Evolutionary conservation across 441 rosid species (phyloP).

Genomic region (Gossypium trilobum): DNA sequence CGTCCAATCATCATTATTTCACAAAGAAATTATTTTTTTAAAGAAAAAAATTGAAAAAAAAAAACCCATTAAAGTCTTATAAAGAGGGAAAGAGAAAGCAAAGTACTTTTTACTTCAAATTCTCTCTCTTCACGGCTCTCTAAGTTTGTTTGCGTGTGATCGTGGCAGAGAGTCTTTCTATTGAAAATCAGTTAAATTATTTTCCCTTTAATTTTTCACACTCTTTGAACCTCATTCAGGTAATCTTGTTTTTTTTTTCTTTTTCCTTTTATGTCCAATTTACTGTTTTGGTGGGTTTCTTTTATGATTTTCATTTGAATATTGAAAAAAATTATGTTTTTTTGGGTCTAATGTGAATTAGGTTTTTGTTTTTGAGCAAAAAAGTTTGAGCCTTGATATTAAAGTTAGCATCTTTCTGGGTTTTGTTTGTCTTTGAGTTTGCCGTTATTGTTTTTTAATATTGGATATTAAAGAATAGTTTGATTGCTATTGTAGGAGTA

Average conservation of each 20-base stretch:
- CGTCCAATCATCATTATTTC: constrained; percentile 27
- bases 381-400: not conserved
- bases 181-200: constrained; percentile 2
- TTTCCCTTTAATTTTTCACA: not conserved
- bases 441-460: not conserved
- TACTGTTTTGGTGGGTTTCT: not conserved
- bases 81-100: not conserved
- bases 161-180: constrained; percentile 23
- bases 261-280: not conserved
- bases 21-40: not conserved
- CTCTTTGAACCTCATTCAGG: constrained; percentile 1
- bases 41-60: not conserved
- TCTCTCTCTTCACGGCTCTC: constrained; percentile 21
- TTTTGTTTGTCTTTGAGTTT: not conserved
- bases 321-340: not conserved
- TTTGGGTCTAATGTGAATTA: constrained; percentile 23
- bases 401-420: not conserved
- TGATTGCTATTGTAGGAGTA: not conserved
- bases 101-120: constrained; percentile 18
- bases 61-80: not conserved
- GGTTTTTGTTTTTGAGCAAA: constrained; percentile 1
- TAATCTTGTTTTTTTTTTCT: not conserved
- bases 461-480: not conserved
- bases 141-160: constrained; percentile 22
- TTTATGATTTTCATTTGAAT: not conserved